Conservation (phyloP, 2,329 filamentous ascomycete species). For the Xylogone sp. region DNA sequence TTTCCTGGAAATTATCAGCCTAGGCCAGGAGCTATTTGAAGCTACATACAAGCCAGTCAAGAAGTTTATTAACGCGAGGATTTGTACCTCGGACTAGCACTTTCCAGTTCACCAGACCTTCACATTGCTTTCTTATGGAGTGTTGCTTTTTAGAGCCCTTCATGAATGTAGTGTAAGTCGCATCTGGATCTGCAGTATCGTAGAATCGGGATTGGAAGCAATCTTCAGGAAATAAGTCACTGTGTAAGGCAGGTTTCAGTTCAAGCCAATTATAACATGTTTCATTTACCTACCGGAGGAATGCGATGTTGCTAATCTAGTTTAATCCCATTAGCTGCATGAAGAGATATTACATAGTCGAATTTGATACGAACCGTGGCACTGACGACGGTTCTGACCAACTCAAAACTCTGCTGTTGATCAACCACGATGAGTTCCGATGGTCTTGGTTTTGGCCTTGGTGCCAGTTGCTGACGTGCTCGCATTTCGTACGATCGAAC, state of each 20-base stretch:
- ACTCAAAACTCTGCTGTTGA: constrained; percentile 11
- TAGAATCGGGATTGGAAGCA: constrained; percentile 3
- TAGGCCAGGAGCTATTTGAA: neutral
- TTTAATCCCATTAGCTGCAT: neutral
- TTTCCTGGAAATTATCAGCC: constrained; percentile 15
- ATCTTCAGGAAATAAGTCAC: neutral
- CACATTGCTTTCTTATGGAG: constrained; percentile 4
- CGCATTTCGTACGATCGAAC: neutral
- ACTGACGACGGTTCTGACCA: constrained; percentile 12
- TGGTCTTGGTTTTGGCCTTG: neutral
- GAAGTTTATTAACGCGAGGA: constrained; percentile 17
- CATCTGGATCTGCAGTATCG: constrained; percentile 15
- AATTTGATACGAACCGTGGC: constrained; percentile 7
- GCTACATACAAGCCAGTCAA: constrained; percentile 21
- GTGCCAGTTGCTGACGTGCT: neutral
- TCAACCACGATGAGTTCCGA: neutral
- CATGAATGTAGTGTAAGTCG: constrained; percentile 16
- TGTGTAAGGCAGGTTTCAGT: neutral
- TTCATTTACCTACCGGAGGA: constrained; percentile 2
- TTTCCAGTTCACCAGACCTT: constrained; percentile 9
- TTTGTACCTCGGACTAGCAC: constrained; percentile 14
- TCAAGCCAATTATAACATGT: neutral
- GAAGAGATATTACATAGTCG: no score
- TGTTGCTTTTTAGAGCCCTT: constrained; percentile 4
- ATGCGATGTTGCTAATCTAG: constrained; percentile 14